Percentiles rank a stretch among this genome's conserved stretches.
These are phyloP conservation scores for Cyclotella baltica DNA, from an alignment of 108 stramenopile species.

Conservation along the genomic window DNA sequence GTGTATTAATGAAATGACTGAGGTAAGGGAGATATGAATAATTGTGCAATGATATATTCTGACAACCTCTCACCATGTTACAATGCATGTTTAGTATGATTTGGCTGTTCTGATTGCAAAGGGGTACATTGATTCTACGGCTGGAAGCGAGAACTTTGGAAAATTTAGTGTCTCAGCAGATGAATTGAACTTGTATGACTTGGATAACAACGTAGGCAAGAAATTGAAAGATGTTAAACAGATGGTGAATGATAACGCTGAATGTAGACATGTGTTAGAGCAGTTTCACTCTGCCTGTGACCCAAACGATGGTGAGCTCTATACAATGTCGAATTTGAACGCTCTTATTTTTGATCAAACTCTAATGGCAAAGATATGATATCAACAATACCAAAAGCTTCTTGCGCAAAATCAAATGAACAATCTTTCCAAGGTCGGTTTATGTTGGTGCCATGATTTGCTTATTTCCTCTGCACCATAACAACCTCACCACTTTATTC, in stretches of 20 bases:
- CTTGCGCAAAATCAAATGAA: not conserved
- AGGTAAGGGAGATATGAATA: too few species aligned
- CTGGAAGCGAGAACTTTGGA: not conserved
- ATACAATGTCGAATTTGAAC: too few species aligned
- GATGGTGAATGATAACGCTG: not conserved
- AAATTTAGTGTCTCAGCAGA: not conserved
- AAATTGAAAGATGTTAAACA: not conserved
- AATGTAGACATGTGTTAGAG: not conserved
- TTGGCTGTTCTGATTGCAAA: not conserved
- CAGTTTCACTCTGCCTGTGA: not conserved
- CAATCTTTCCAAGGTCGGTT: slow-evolving; percentile 7
- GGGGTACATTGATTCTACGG: not conserved
- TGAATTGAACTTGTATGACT: not conserved
- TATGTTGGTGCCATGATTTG: too few species aligned
- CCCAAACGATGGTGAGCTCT: too few species aligned
- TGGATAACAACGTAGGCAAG: not conserved
- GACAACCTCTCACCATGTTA: too few species aligned
- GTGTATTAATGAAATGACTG: not conserved
- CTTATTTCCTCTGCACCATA: too few species aligned
- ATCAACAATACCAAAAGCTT: too few species aligned
- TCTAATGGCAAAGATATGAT: too few species aligned
- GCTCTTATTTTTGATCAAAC: too few species aligned
- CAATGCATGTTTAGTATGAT: too few species aligned
- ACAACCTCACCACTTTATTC: too few species aligned
- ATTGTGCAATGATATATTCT: too few species aligned